Percentiles rank a stretch among this genome's conserved stretches.
Conservation (phyloP, 768 basidiomycete genomes). For the Scleroderma citrinum region DNA sequence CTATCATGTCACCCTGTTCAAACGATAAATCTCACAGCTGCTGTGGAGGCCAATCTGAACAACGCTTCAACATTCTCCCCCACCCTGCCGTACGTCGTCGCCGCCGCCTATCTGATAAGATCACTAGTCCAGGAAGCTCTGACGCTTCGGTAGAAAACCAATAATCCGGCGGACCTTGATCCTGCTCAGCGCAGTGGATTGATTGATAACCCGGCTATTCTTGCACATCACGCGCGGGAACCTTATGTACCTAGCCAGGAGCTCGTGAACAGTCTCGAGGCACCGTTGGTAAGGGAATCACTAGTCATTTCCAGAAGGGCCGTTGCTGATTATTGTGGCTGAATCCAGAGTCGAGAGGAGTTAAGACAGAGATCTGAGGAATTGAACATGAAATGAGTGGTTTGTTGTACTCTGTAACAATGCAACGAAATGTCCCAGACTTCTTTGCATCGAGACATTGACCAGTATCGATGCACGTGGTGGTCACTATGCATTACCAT, state of each 20-base stretch:
- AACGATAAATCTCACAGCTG: not conserved
- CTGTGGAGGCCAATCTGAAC: conserved; percentile 23
- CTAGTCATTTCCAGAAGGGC: not conserved
- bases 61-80: conserved; percentile 47
- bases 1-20: not conserved
- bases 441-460: no score
- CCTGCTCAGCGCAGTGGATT: conserved; percentile 30
- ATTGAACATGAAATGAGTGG: conserved; percentile 32
- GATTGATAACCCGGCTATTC: conserved; percentile 33
- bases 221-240: conserved; percentile 45
- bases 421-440: no score
- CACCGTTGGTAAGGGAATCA: conserved; percentile 36
- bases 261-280: conserved; percentile 38
- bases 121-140: not conserved
- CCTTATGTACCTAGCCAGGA: conserved; percentile 46
- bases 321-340: no score
- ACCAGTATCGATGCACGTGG: no score
- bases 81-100: conserved; percentile 51
- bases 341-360: conserved; percentile 45
- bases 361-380: conserved; percentile 40
- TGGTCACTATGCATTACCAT: not conserved
- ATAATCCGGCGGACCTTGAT: conserved; percentile 52
- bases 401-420: no score
- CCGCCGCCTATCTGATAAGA: not conserved
- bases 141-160: conserved; percentile 40